Percentiles rank a stretch among this genome's conserved stretches.
phyloP scores from a whole-genome alignment of 2,329 filamentous ascomycete genomes.

The Blastomyces gilchristii region DNA sequence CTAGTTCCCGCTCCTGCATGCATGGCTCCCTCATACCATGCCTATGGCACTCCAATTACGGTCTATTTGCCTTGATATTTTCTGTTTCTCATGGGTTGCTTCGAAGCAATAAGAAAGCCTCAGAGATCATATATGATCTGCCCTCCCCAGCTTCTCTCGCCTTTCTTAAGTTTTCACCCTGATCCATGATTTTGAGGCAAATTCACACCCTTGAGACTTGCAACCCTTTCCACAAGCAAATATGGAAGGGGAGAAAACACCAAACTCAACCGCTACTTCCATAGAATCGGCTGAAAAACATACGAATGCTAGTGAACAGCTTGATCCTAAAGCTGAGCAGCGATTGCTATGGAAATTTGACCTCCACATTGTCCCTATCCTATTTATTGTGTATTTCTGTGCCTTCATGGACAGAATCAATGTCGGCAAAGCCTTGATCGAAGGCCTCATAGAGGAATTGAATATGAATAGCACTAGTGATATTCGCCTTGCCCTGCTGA shows the following conservation, averaged over 20 bases:
- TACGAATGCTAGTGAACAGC: conserved; percentile 9
- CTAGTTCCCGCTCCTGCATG: neutral
- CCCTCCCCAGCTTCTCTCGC: neutral
- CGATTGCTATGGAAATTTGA: conserved; percentile 39
- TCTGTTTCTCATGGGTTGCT: too few species aligned
- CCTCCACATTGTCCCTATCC: conserved; percentile 38
- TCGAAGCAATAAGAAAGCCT: neutral
- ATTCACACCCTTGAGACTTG: neutral
- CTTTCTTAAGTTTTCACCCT: neutral
- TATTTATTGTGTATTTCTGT: conserved; percentile 38
- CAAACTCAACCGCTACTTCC: neutral
- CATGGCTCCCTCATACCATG: neutral
- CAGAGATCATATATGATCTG: neutral
- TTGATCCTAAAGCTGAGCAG: conserved; percentile 26
- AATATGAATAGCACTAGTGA: conserved; percentile 35
- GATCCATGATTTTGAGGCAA: neutral
- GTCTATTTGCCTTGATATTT: neutral
- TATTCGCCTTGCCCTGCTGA: conserved; percentile 35
- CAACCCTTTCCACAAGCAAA: too few species aligned
- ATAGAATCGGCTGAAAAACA: too few species aligned
- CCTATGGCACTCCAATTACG: neutral
- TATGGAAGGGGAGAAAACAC: neutral
- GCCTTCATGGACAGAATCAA: conserved; percentile 40
- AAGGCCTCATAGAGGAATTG: conserved; percentile 36
- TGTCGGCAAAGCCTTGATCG: conserved; percentile 40